These are phyloP conservation scores for Albatrellus sp. DNA, from an alignment of 1,284 basidiomycete genomes.

Conservation along the genomic window DNA sequence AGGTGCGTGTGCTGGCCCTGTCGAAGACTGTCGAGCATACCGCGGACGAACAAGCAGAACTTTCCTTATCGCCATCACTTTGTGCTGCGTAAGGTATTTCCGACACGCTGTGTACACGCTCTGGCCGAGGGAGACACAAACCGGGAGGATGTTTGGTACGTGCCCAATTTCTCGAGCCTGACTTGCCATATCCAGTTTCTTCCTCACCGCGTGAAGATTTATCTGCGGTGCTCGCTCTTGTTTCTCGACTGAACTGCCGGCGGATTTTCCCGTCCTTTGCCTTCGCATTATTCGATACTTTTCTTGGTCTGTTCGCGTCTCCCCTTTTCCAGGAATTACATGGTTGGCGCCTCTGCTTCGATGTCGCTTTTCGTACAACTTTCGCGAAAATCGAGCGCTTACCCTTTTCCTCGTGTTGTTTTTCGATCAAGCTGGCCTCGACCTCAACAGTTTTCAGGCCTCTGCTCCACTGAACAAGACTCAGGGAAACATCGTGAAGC, in stretches of 20 bases:
- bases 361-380: slow-evolving; percentile 12
- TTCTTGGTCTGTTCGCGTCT: not conserved
- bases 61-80: slow-evolving; percentile 36
- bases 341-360: slow-evolving; percentile 20
- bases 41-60: slow-evolving; percentile 19
- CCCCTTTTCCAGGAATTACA: slow-evolving; percentile 1
- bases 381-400: slow-evolving; percentile 27
- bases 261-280: slow-evolving; percentile 25
- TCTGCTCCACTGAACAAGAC: slow-evolving; percentile 56
- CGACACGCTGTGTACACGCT: slow-evolving; percentile 53
- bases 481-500: slow-evolving; percentile 40
- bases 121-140: slow-evolving; percentile 36
- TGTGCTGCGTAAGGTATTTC: slow-evolving; percentile 41
- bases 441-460: slow-evolving; percentile 40
- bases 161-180: slow-evolving; percentile 35
- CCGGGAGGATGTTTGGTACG: slow-evolving; percentile 51
- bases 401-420: slow-evolving; percentile 43
- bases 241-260: slow-evolving; percentile 16
- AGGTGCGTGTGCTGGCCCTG: not conserved
- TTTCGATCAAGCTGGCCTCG: slow-evolving; percentile 51
- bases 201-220: slow-evolving; percentile 25
- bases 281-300: slow-evolving; percentile 13
- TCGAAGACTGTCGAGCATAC: slow-evolving; percentile 2
- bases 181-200: slow-evolving; percentile 41
- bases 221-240: slow-evolving; percentile 16